phyloP scores from a whole-genome alignment of 805 yeast genomes.

The Candida sphagnicola region DNA sequence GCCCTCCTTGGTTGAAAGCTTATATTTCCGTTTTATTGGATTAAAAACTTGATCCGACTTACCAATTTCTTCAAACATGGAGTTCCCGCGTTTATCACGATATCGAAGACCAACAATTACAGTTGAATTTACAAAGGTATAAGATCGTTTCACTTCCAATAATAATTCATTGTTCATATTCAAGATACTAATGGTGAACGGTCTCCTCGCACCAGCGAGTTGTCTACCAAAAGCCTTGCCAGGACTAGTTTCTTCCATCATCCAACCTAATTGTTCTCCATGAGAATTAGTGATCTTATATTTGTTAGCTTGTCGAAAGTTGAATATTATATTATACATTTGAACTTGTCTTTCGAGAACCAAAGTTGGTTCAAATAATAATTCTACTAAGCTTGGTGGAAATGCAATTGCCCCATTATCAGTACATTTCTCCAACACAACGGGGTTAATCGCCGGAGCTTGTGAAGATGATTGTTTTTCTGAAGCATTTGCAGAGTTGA shows the following conservation, averaged over 20 bases:
- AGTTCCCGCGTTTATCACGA: conserved; percentile 27
- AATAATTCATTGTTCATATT: conserved; percentile 59
- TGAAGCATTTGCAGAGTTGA: too few relatives aligned
- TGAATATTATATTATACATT: conserved; percentile 78
- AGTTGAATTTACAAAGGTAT: conserved; percentile 83
- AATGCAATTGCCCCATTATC: too few relatives aligned
- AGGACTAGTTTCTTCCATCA: conserved; percentile 79
- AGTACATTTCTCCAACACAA: too few relatives aligned
- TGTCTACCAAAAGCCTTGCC: conserved; percentile 72
- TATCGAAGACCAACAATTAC: conserved; percentile 69
- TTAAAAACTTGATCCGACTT: conserved; percentile 94
- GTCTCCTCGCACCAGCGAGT: conserved; percentile 78
- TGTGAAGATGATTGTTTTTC: too few relatives aligned
- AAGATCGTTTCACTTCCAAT: conserved; percentile 72
- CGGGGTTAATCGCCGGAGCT: too few relatives aligned
- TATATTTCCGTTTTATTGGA: conserved; percentile 85
- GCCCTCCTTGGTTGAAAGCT: conserved; percentile 54
- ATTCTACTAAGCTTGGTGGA: conserved; percentile 1
- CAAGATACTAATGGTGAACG: conserved; percentile 72
- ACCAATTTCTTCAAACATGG: conserved; percentile 56
- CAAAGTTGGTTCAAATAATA: conserved; percentile 3
- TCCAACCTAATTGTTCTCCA: conserved; percentile 74
- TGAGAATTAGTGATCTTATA: conserved; percentile 68
- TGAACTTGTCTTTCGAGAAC: conserved; percentile 51
- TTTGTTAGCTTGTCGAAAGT: conserved; percentile 87